Base-by-base conservation (phyloP, 2,329 filamentous ascomycete genomes). In the Fusarium vanettenii region DNA sequence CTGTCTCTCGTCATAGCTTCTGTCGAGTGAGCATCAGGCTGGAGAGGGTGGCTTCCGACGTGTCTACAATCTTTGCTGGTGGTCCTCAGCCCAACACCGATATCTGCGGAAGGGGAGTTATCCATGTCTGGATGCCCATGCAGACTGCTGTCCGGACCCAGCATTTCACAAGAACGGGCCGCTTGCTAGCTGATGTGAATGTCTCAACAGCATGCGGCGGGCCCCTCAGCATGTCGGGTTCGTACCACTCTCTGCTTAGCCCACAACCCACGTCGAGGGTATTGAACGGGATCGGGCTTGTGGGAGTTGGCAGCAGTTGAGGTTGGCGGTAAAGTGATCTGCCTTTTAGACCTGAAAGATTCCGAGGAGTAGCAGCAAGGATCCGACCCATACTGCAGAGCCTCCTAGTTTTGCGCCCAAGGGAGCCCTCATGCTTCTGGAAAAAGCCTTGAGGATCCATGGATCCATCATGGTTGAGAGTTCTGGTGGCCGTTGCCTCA, bases 241-340 rank as follows among this genome's bases (percentile, higher is more conserved):
- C 71, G 63, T 69, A 68, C 67, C 37, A 74, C 71, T n/a, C 27
- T 31, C 41, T 72, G 48, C 35, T 69, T 41, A 62, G 60, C 48
- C 48, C 57, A 73, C 37, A 72, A 45, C 45, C 52, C 52, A 64
- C 29, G 35, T 66, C 39, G 62, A 48, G 35, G 29, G 27, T 18
- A 63, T 69, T 35, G 37, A 27, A 25, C 43, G 61, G 29, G 59
- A 69, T 61, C 33, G 59, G 64, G 72, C 8, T 57, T 64, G 64
- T 69, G 60, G 48, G 43, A 69, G 29, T 35, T 41, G 20, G 43
- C 52, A 60, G 67, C 22, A 33, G 48, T 60, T 60, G 29, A 39
- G 35, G 60, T 55, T 31, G 25, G 6, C 22, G 13, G 25, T 25
- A 56, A 27, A 48, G 39, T 9, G 27, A 18, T 45, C 13, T 25